Percentiles rank a stretch among this genome's conserved stretches.
phyloP scores from a whole-genome alignment of 805 yeast genomes.

The Saturnispora gosingensis region DNA sequence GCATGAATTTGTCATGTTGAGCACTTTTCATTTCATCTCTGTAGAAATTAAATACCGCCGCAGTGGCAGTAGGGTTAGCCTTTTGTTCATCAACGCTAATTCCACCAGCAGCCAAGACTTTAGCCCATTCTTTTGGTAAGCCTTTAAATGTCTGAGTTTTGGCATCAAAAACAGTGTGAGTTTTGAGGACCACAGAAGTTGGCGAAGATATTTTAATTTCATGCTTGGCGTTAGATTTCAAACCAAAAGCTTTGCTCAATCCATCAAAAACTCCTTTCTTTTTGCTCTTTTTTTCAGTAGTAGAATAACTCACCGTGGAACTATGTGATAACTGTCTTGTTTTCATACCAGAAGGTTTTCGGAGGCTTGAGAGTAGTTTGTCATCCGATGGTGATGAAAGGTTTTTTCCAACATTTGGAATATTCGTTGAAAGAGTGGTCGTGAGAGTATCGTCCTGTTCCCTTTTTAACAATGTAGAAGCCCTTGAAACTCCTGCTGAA shows the following conservation, averaged over 20 bases:
- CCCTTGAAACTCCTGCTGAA: background rate
- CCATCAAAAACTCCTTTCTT: slow-evolving; percentile 51
- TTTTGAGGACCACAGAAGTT: slow-evolving; percentile 79
- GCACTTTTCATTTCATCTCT: slow-evolving; percentile 17
- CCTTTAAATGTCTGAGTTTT: slow-evolving; percentile 85
- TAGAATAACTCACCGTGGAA: slow-evolving; percentile 11
- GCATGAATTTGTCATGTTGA: slow-evolving; percentile 25
- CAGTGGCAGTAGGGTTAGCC: slow-evolving; percentile 86
- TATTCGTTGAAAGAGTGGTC: background rate
- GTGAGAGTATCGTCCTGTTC: background rate
- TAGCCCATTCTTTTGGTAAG: slow-evolving; percentile 88
- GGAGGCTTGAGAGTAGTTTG: background rate
- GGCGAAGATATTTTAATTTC: slow-evolving; percentile 74
- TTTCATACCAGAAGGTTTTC: slow-evolving; percentile 9
- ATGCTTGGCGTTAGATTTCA: slow-evolving; percentile 14
- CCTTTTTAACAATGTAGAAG: background rate
- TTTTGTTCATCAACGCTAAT: slow-evolving; percentile 82
- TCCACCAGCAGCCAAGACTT: slow-evolving; percentile 72
- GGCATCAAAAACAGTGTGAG: slow-evolving; percentile 87
- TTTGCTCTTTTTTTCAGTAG: slow-evolving; percentile 28
- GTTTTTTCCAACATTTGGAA: too few relatives aligned
- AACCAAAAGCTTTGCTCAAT: slow-evolving; percentile 35
- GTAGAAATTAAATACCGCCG: slow-evolving; percentile 25
- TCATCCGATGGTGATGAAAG: background rate
- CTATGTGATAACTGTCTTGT: slow-evolving; percentile 12